These are phyloP conservation scores for Hypoxylon sp. DNA, from an alignment of 2,329 filamentous ascomycete species.

Conservation along the genomic window DNA sequence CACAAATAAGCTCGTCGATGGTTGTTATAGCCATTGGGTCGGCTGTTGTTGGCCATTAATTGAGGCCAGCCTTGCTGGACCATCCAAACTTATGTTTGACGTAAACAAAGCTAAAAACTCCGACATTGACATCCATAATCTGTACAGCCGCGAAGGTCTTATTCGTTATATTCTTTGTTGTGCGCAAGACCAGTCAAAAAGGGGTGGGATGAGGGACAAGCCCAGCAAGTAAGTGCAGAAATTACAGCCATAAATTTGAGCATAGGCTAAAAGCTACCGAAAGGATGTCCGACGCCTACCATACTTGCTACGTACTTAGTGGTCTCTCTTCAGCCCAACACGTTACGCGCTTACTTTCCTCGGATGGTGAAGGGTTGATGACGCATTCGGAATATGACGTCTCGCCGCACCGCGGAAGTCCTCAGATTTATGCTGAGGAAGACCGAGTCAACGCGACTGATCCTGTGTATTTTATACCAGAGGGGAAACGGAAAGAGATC, in stretches of 20 bases:
- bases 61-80: constrained; percentile 78
- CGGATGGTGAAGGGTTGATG: constrained; percentile 58
- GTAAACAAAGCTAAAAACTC: constrained; percentile 39
- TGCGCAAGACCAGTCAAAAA: constrained; percentile 78
- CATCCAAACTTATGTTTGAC: constrained; percentile 47
- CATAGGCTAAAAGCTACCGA: constrained; percentile 38
- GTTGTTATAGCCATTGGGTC: constrained; percentile 98
- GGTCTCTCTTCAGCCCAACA: constrained; percentile 88
- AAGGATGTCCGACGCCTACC: constrained; percentile 86
- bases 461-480: constrained; percentile 87
- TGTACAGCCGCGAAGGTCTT: constrained; percentile 85
- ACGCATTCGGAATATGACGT: constrained; percentile 55
- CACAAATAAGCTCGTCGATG: constrained; percentile 97
- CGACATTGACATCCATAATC: constrained; percentile 45
- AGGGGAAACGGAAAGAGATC: constrained; percentile 73
- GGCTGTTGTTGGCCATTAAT: constrained; percentile 94
- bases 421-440: constrained; percentile 75
- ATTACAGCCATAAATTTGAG: constrained; percentile 32
- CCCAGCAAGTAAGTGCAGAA: constrained; percentile 78
- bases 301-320: constrained; percentile 90
- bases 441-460: constrained; percentile 80
- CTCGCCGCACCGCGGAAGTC: constrained; percentile 64
- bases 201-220: constrained; percentile 92
- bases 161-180: constrained; percentile 91
- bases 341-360: constrained; percentile 56